Percentiles rank a stretch among this genome's conserved stretches.
Conservation (phyloP, 2,329 filamentous ascomycete genomes). For the Pseudogymnoascus sp. region DNA sequence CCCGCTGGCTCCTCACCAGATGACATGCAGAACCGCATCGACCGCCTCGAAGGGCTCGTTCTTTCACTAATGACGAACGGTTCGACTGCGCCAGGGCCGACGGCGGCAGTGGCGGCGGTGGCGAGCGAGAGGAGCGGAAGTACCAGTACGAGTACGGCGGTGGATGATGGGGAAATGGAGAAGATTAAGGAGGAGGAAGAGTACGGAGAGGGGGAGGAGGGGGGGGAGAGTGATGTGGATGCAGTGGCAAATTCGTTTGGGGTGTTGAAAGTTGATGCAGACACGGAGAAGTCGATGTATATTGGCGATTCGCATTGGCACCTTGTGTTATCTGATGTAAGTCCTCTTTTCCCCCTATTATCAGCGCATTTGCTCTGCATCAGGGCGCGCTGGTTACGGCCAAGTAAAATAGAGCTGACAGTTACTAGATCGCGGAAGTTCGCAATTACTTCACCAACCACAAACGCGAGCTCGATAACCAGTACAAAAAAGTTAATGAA, state of each 20-base stretch:
- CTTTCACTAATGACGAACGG: conserved; percentile 91
- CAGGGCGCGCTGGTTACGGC: conserved; percentile 15
- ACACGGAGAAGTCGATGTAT: conserved; percentile 72
- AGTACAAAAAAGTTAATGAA: conserved; percentile 66
- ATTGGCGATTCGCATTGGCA: conserved; percentile 80
- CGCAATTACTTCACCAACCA: conserved; percentile 82
- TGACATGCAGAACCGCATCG: conserved; percentile 98
- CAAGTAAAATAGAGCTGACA: background rate
- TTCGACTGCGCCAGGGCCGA: conserved; percentile 53
- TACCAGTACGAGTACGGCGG: conserved; percentile 13
- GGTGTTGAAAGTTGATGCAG: conserved; percentile 71
- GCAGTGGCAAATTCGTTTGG: conserved; percentile 67
- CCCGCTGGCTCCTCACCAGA: conserved; percentile 61
- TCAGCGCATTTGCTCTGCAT: background rate
- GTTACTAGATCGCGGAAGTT: conserved; percentile 71
- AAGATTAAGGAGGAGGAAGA: conserved; percentile 39
- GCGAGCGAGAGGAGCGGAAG: conserved; percentile 22
- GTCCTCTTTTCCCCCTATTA: conserved; percentile 21
- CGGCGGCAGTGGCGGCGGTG: conserved; percentile 38
- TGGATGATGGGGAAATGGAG: conserved; percentile 47
- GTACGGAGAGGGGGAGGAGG: conserved; percentile 41
- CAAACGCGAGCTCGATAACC: conserved; percentile 81
- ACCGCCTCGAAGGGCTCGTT: conserved; percentile 85
- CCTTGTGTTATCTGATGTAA: conserved; percentile 61
- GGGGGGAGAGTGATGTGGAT: conserved; percentile 59